A percentile compares a stretch with the other conserved stretches of the same genome.
These are phyloP conservation scores for Alternaria consortialis DNA, from an alignment of 2,329 filamentous ascomycete genomes.

Conservation along the genomic window DNA sequence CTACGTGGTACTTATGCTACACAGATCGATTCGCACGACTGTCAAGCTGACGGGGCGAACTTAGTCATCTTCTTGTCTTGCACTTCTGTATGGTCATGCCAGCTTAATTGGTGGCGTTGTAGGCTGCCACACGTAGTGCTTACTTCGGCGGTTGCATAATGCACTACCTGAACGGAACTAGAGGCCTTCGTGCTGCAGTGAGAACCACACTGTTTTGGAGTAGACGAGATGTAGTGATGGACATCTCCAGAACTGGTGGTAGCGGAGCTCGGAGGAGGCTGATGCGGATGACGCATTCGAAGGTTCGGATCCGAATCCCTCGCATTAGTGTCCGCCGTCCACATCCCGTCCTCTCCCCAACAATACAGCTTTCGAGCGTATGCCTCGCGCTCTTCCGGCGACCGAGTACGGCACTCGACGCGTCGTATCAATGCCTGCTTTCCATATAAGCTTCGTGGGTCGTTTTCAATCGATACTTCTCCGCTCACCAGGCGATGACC, in stretches of 20 bases:
- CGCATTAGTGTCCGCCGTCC: not conserved
- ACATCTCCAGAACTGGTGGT: not conserved
- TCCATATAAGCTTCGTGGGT: not conserved
- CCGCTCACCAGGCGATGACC: not conserved
- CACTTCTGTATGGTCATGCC: not conserved
- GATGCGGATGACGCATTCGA: not conserved
- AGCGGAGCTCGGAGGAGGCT: not conserved
- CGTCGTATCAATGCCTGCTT: not conserved
- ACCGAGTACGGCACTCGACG: not conserved
- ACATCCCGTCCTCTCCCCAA: not conserved
- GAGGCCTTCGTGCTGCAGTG: not conserved
- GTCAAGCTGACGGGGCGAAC: not conserved
- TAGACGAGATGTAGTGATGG: not conserved
- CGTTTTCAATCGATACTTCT: not conserved
- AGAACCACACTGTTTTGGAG: not conserved
- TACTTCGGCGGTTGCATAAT: not conserved
- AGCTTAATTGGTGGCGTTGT: not conserved
- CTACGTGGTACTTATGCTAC: not conserved
- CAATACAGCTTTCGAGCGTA: not conserved
- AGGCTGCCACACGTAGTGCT: not conserved
- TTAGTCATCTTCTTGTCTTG: not conserved
- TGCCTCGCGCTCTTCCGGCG: not conserved
- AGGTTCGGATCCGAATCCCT: not conserved
- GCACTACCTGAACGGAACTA: not conserved
- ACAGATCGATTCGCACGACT: not conserved